Percentiles rank a stretch among this genome's conserved stretches.
phyloP scores from a whole-genome alignment of 2,329 filamentous ascomycete genomes.

The Bimuria novae-zelandiae region DNA sequence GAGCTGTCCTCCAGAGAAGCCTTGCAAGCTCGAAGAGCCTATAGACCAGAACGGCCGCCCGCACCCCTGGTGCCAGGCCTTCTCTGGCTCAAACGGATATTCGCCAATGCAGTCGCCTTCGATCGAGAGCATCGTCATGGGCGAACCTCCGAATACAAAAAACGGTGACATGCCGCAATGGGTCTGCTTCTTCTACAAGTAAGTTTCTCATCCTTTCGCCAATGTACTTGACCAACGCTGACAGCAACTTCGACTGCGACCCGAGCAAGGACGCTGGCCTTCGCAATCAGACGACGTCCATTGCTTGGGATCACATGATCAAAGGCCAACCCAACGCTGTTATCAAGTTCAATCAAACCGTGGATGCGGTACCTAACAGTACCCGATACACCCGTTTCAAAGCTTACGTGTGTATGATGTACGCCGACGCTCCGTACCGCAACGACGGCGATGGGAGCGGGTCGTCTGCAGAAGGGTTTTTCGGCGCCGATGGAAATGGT shows the following conservation, averaged over 20 bases:
- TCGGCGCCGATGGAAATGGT: too few species aligned
- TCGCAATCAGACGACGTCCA: neutral
- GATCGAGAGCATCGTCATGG: neutral
- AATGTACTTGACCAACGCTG: neutral
- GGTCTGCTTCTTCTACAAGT: constrained; percentile 8
- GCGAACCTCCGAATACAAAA: neutral
- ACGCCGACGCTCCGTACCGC: neutral
- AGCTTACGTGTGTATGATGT: constrained; percentile 1
- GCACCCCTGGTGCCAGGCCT: constrained; percentile 1
- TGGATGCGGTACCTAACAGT: too few species aligned
- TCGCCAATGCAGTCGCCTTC: neutral
- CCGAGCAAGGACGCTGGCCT: neutral
- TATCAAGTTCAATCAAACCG: too few species aligned
- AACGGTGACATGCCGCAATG: neutral
- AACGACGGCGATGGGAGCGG: neutral
- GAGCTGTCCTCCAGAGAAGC: neutral
- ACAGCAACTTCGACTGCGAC: constrained; percentile 2
- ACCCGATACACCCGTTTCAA: too few species aligned
- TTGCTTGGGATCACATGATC: too few species aligned
- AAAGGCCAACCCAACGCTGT: too few species aligned
- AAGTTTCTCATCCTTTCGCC: neutral
- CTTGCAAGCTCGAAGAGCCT: neutral
- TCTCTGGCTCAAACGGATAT: neutral
- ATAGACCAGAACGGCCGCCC: neutral
- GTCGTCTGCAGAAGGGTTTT: neutral